A percentile compares a stretch with the other conserved stretches of the same genome.
Conservation (phyloP, 2,329 filamentous ascomycete genomes). For the Beauveria sp. region DNA sequence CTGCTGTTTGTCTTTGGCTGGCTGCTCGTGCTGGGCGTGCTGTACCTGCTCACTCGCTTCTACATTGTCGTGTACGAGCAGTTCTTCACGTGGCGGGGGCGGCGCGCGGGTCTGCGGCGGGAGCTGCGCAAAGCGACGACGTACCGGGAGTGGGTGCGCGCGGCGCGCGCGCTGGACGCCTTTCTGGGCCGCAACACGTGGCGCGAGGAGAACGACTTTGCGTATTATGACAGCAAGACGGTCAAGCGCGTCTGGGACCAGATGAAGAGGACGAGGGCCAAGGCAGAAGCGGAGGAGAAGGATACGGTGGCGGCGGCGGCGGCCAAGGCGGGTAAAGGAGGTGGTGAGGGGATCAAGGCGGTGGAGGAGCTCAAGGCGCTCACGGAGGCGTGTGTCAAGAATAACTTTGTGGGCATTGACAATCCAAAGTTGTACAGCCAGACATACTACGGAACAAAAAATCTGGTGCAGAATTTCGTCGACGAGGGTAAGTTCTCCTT, state of each 20-base stretch:
- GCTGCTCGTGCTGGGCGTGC: conserved; percentile 62
- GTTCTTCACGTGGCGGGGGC: conserved; percentile 80
- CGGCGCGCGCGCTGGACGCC: conserved; percentile 70
- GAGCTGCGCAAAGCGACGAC: conserved; percentile 63
- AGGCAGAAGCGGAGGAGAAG: conserved; percentile 44
- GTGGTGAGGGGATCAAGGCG: conserved; percentile 37
- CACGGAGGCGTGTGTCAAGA: conserved; percentile 89
- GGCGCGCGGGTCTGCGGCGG: conserved; percentile 61
- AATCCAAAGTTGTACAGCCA: conserved; percentile 93
- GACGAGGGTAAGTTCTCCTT: conserved; percentile 59
- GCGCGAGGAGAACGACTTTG: conserved; percentile 70
- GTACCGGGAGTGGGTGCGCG: conserved; percentile 77
- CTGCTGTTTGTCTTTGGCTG: conserved; percentile 72
- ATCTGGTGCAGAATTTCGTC: conserved; percentile 81
- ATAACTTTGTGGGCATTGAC: conserved; percentile 93
- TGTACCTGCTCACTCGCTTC: conserved; percentile 73
- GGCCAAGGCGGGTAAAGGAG: conserved; percentile 23
- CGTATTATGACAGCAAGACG: conserved; percentile 84
- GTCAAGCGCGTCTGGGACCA: conserved; percentile 71
- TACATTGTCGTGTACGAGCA: conserved; percentile 95
- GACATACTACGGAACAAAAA: conserved; percentile 96
- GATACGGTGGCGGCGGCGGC: not conserved
- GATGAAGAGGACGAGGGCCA: conserved; percentile 56
- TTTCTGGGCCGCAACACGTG: conserved; percentile 76
- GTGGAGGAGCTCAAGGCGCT: conserved; percentile 71